phyloP scores from a whole-genome alignment of 140 eudicot species.

The Senecio squalidus region DNA sequence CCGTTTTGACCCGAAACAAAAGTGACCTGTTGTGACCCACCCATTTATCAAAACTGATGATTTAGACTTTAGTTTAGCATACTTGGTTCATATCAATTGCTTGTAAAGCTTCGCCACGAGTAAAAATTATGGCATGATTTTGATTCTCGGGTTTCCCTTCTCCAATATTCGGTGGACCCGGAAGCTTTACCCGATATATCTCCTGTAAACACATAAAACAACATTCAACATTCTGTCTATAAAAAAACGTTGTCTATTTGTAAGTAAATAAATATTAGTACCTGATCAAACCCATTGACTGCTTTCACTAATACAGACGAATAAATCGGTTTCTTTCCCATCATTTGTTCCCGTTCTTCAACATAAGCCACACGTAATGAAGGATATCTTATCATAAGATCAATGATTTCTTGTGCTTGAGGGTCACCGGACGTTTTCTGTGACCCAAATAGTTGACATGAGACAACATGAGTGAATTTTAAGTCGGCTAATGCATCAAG shows the following conservation, averaged over 20 bases:
- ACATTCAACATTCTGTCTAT: neutral
- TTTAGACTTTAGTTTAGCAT: slow-evolving; percentile 17
- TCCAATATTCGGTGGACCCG: slow-evolving; percentile 91
- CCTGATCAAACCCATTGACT: slow-evolving; percentile 87
- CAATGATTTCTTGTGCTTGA: slow-evolving; percentile 81
- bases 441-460: slow-evolving; percentile 85
- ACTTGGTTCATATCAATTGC: slow-evolving; percentile 99
- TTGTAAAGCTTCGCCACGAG: slow-evolving; percentile 99
- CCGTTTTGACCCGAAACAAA: neutral
- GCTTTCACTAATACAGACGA: slow-evolving; percentile 89
- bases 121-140: slow-evolving; percentile 91
- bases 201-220: slow-evolving; percentile 44
- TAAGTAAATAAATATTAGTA: too few relatives aligned
- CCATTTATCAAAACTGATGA: neutral
- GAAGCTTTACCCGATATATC: slow-evolving; percentile 91
- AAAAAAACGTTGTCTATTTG: too few relatives aligned
- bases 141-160: slow-evolving; percentile 99
- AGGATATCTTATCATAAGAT: slow-evolving; percentile 78
- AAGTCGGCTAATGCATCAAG: slow-evolving; percentile 90
- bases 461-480: slow-evolving; percentile 80
- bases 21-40: too few relatives aligned
- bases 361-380: slow-evolving; percentile 92
- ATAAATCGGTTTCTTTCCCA: slow-evolving; percentile 38
- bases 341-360: slow-evolving; percentile 73
- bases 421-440: slow-evolving; percentile 86